Percentiles rank a stretch among this genome's conserved stretches.
Evolutionary conservation across 306 rosid species (phyloP).

Genomic region (Acacia acuminata): DNA sequence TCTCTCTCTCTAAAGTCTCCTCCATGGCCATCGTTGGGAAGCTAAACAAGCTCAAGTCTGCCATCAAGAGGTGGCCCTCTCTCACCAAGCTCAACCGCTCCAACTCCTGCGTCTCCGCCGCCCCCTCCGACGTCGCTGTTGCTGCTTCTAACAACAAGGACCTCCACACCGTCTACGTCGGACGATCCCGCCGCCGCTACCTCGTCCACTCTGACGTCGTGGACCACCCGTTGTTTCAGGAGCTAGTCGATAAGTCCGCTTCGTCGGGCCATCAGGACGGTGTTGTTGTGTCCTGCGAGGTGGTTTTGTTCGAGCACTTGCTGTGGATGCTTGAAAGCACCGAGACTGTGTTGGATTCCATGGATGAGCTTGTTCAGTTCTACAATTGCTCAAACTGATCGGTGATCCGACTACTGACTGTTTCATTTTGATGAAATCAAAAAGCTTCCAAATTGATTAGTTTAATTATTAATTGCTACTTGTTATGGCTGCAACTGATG

Average conservation of each 20-base stretch:
- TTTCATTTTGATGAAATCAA: too few species aligned
- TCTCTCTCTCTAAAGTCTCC: conserved; percentile 10
- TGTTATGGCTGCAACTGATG: not conserved
- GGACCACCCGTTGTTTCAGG: conserved; percentile 76
- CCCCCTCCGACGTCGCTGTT: not conserved
- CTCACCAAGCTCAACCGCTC: conserved; percentile 65
- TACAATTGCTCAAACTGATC: conserved; percentile 51
- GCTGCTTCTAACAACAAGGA: not conserved
- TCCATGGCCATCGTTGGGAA: conserved; percentile 74
- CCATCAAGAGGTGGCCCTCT: conserved; percentile 79
- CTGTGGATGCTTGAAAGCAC: conserved; percentile 86
- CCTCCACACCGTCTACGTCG: conserved; percentile 66
- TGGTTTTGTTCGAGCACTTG: conserved; percentile 88
- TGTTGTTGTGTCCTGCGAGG: conserved; percentile 67
- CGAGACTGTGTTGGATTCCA: conserved; percentile 72
- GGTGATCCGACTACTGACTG: not conserved
- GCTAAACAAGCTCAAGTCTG: conserved; percentile 85
- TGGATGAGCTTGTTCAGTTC: conserved; percentile 82
- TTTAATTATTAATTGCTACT: too few species aligned
- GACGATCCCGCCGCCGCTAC: conserved; percentile 70
- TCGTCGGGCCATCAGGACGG: conserved; percentile 4
- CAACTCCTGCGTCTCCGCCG: conserved; percentile 36
- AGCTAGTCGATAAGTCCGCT: conserved; percentile 65
- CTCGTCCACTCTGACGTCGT: conserved; percentile 61
- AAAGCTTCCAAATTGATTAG: too few species aligned